These are phyloP conservation scores for Spergularia bocconei DNA, from an alignment of 148 eudicot genomes.

Conservation along the genomic window DNA sequence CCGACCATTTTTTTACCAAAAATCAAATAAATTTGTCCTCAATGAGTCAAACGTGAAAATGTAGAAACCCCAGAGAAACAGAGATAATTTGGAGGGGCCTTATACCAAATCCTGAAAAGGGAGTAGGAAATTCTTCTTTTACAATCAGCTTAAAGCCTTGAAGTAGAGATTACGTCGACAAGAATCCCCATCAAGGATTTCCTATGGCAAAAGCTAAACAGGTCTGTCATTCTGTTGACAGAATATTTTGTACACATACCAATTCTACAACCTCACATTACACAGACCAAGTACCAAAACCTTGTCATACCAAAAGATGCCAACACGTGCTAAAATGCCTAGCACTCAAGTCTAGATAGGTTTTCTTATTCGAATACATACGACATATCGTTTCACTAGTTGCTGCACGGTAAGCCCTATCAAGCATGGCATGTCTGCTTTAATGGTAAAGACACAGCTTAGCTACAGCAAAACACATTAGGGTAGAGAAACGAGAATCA, in stretches of 20 bases:
- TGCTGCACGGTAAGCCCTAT: background rate
- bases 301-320: too few relatives aligned
- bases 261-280: background rate
- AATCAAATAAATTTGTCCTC: too few relatives aligned
- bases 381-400: background rate
- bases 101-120: background rate
- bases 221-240: background rate
- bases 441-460: background rate
- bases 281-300: background rate
- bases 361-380: too few relatives aligned
- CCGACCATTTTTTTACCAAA: background rate
- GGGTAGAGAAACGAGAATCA: background rate
- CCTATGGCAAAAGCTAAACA: background rate
- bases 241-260: background rate
- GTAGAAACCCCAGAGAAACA: background rate
- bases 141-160: too few relatives aligned
- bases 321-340: too few relatives aligned
- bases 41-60: background rate
- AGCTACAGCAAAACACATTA: too few relatives aligned
- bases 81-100: background rate
- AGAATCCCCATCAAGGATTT: background rate
- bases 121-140: too few relatives aligned
- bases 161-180: too few relatives aligned
- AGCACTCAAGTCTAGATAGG: too few relatives aligned
- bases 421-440: background rate